These are phyloP conservation scores for Colletotrichum cuscutae DNA, from an alignment of 2,329 filamentous ascomycete genomes.

Conservation along the genomic window DNA sequence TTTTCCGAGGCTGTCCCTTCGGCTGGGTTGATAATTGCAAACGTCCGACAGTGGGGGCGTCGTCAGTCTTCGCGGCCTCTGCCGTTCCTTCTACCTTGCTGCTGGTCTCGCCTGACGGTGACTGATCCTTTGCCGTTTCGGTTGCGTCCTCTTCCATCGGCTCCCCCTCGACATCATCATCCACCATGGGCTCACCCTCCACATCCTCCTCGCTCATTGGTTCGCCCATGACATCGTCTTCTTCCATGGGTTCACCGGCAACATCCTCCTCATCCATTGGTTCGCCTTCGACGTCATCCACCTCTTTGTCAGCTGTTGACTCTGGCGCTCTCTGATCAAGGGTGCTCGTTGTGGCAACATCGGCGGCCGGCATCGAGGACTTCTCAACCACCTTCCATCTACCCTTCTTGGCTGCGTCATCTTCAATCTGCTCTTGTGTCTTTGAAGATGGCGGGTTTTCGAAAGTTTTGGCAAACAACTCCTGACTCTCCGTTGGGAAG, in stretches of 20 bases:
- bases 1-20: conserved; percentile 58
- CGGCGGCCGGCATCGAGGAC: conserved; percentile 38
- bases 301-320: conserved; percentile 36
- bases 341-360: conserved; percentile 9
- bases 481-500: conserved; percentile 80
- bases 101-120: conserved; percentile 22
- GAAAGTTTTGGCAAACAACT: conserved; percentile 76
- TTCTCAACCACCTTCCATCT: conserved; percentile 63
- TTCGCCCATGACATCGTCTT: conserved; percentile 53
- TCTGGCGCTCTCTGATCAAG: conserved; percentile 28
- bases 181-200: conserved; percentile 50
- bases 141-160: conserved; percentile 55
- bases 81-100: conserved; percentile 21
- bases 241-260: conserved; percentile 55
- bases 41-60: conserved; percentile 17
- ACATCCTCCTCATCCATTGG: conserved; percentile 57
- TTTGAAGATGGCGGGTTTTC: conserved; percentile 70
- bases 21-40: conserved; percentile 40
- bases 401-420: conserved; percentile 48
- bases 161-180: conserved; percentile 62
- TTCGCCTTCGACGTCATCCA: conserved; percentile 52
- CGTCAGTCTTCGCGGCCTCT: conserved; percentile 34
- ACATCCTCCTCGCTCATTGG: conserved; percentile 54
- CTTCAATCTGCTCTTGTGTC: conserved; percentile 41
- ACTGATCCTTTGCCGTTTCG: conserved; percentile 7